Percentiles rank a stretch among this genome's conserved stretches.
Conservation (phyloP, 2,329 filamentous ascomycete species). For the Colletotrichum simmondsii region DNA sequence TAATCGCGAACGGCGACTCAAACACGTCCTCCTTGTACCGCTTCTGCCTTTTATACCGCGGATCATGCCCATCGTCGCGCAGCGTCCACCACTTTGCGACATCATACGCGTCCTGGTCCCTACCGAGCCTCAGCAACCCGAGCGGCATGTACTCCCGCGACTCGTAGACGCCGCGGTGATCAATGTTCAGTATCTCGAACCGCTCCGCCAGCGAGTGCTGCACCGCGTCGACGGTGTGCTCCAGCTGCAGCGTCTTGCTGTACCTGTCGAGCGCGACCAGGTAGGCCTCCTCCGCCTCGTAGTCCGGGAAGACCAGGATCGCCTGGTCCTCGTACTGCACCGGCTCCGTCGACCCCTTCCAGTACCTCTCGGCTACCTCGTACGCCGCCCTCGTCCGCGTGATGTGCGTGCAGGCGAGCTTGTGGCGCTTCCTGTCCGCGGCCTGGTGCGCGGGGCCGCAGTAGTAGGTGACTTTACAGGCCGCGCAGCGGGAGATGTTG, state of each 20-base stretch:
- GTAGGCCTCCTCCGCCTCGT: constrained; percentile 44
- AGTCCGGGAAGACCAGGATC: too few relatives aligned
- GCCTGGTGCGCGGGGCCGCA: constrained; percentile 57
- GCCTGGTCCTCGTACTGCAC: too few relatives aligned
- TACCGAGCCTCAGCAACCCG: constrained; percentile 55
- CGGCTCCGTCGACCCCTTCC: too few relatives aligned
- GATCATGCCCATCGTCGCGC: constrained; percentile 36
- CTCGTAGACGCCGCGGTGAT: constrained; percentile 54
- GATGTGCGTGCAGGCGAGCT: constrained; percentile 50
- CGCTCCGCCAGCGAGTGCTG: constrained; percentile 50
- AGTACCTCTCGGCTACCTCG: constrained; percentile 45
- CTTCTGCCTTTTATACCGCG: not conserved
- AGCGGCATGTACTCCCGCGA: constrained; percentile 52
- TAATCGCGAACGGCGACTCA: constrained; percentile 29
- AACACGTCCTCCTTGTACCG: constrained; percentile 34
- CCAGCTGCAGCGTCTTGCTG: constrained; percentile 44
- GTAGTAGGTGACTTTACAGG: constrained; percentile 56
- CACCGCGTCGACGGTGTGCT: constrained; percentile 48
- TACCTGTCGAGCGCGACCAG: constrained; percentile 51
- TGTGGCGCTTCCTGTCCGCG: constrained; percentile 49
- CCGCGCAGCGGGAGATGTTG: constrained; percentile 50
- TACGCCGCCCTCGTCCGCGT: constrained; percentile 43
- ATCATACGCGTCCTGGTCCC: constrained; percentile 62
- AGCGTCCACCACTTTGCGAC: constrained; percentile 50
- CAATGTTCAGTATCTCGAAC: constrained; percentile 55